Conservation (phyloP, 2,329 filamentous ascomycete species). For the Huntiella abstrusa region DNA sequence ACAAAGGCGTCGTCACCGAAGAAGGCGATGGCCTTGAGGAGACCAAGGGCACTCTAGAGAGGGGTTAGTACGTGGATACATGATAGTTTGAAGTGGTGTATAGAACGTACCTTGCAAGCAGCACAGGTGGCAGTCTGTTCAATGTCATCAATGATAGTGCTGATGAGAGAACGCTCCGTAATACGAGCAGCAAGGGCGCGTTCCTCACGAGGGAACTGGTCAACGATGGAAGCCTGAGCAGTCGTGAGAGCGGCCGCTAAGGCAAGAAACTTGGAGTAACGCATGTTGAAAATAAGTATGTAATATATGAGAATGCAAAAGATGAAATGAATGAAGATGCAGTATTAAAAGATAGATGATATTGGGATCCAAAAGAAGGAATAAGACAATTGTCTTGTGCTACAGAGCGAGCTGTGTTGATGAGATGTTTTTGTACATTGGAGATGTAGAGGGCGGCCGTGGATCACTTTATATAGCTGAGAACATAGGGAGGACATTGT, state of each 20-base stretch:
- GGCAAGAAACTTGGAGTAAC: slow-evolving; percentile 1
- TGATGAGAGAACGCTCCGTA: slow-evolving; percentile 3
- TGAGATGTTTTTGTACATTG: too few species aligned
- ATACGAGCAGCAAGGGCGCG: slow-evolving; percentile 2
- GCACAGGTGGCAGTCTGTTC: slow-evolving; percentile 15
- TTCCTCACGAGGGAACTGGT: slow-evolving; percentile 5
- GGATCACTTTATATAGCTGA: too few species aligned
- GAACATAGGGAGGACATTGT: too few species aligned
- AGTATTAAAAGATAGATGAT: neutral
- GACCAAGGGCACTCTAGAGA: slow-evolving; percentile 9
- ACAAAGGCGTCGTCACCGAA: slow-evolving; percentile 25
- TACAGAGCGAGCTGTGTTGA: too few species aligned
- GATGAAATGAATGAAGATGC: neutral
- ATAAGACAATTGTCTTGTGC: neutral
- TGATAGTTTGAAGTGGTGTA: neutral
- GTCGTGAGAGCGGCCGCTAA: neutral
- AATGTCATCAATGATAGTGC: slow-evolving; percentile 14
- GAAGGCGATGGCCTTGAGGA: slow-evolving; percentile 25
- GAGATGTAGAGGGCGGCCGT: too few species aligned
- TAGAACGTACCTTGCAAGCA: slow-evolving; percentile 15
- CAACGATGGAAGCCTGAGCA: neutral
- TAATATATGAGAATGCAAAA: neutral
- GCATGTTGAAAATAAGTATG: neutral
- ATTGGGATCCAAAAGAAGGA: neutral
- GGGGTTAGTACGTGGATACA: slow-evolving; percentile 6